Conservation (phyloP, 331 rosid species). For the Acacia pycnantha region DNA sequence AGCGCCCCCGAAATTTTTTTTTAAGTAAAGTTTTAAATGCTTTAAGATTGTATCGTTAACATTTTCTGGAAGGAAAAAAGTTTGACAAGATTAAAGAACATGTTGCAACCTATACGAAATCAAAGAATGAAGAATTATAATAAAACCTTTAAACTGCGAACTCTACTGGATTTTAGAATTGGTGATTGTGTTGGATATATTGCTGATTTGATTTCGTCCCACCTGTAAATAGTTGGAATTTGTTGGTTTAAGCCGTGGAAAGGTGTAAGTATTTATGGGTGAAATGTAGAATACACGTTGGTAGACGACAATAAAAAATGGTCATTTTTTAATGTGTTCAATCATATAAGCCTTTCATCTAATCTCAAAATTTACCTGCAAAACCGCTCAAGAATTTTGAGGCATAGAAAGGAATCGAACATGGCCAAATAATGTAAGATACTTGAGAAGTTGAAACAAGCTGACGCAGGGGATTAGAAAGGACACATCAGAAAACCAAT, state of each 20-base stretch:
- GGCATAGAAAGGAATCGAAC: neutral
- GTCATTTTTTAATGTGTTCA: neutral
- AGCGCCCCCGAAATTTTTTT: no score
- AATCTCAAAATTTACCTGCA: neutral
- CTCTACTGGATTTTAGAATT: conserved; percentile 58
- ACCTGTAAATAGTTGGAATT: neutral
- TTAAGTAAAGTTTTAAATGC: no score
- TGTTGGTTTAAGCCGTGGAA: neutral
- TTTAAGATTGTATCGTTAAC: no score
- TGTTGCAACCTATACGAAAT: no score
- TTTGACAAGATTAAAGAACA: no score
- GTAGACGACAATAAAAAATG: neutral
- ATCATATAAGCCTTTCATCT: neutral
- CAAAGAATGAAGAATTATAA: no score
- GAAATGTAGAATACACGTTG: neutral
- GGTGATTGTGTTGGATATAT: neutral
- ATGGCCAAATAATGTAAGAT: neutral
- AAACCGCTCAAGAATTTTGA: neutral
- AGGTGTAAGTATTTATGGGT: neutral
- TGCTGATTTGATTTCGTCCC: neutral
- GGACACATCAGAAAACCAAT: neutral
- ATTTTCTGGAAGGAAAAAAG: no score
- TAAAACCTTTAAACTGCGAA: no score
- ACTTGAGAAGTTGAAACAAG: neutral
- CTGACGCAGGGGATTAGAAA: neutral